Percentiles rank a stretch among this genome's conserved stretches.
phyloP scores from a whole-genome alignment of 2,329 filamentous ascomycete species.

The Aspergillus neotritici region DNA sequence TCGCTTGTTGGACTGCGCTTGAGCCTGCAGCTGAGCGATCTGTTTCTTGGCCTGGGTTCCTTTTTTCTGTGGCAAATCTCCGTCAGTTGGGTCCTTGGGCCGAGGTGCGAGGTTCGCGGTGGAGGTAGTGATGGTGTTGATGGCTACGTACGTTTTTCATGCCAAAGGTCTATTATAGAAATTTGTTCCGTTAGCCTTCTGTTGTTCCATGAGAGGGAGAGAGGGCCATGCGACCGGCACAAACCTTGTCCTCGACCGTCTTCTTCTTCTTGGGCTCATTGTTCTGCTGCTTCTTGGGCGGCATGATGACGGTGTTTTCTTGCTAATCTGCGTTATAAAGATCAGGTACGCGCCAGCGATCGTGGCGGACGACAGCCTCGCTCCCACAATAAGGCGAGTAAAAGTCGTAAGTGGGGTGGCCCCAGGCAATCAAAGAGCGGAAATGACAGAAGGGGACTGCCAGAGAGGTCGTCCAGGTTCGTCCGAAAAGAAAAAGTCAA shows the following conservation, averaged over 20 bases:
- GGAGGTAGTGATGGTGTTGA: constrained; percentile 3
- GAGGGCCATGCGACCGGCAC: constrained; percentile 9
- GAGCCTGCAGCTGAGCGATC: constrained; percentile 75
- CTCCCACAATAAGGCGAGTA: not conserved
- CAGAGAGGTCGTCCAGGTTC: no score
- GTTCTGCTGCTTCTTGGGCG: constrained; percentile 40
- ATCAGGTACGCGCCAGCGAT: constrained; percentile 3
- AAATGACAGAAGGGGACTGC: no score
- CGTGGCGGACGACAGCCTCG: constrained; percentile 1
- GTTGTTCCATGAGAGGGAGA: no score
- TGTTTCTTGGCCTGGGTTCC: constrained; percentile 82
- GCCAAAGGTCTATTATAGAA: constrained; percentile 66
- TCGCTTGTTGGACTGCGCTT: constrained; percentile 67
- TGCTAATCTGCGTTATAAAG: constrained; percentile 7
- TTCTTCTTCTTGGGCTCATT: constrained; percentile 46
- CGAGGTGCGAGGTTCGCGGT: constrained; percentile 2
- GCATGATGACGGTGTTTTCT: constrained; percentile 36
- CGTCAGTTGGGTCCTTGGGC: constrained; percentile 2
- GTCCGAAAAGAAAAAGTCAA: constrained; percentile 13
- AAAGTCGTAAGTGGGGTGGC: not conserved
- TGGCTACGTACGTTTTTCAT: constrained; percentile 76
- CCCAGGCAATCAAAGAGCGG: no score
- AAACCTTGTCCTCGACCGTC: constrained; percentile 71
- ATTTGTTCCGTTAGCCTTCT: constrained; percentile 2
- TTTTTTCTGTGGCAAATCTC: constrained; percentile 62